A percentile compares a stretch with the other conserved stretches of the same genome.
These are phyloP conservation scores for Tylopilus orsonianus DNA, from an alignment of 1,284 basidiomycete species.

Conservation along the genomic window DNA sequence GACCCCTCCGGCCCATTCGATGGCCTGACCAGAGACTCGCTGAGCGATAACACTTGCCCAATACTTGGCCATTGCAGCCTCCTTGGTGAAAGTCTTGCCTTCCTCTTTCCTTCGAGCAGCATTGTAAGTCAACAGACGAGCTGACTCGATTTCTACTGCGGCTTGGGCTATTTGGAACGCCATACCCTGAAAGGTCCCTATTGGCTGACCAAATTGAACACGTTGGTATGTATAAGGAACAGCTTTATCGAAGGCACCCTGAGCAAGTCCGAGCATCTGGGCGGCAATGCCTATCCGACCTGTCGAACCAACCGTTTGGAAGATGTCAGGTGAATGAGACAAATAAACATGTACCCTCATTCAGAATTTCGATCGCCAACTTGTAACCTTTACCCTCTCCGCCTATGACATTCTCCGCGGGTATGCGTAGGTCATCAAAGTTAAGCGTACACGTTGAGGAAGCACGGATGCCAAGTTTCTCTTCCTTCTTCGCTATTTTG, in stretches of 20 bases:
- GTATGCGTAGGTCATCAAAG: slow-evolving; percentile 94
- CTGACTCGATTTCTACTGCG: slow-evolving; percentile 87
- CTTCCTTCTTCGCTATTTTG: slow-evolving; percentile 97
- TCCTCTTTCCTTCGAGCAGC: slow-evolving; percentile 94
- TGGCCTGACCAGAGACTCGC: slow-evolving; percentile 83
- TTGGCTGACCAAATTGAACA: slow-evolving; percentile 89
- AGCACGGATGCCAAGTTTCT: slow-evolving; percentile 96
- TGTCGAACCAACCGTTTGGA: slow-evolving; percentile 16
- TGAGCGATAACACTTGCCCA: slow-evolving; percentile 89
- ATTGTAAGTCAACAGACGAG: slow-evolving; percentile 94
- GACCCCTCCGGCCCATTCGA: slow-evolving; percentile 96
- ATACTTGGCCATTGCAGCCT: slow-evolving; percentile 97
- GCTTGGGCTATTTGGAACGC: slow-evolving; percentile 92
- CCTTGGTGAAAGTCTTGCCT: slow-evolving; percentile 83
- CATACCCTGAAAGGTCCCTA: slow-evolving; percentile 96
- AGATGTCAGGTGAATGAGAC: not conserved
- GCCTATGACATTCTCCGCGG: slow-evolving; percentile 92
- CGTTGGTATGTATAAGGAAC: slow-evolving; percentile 94
- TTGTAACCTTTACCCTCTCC: slow-evolving; percentile 96
- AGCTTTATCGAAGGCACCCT: slow-evolving; percentile 93
- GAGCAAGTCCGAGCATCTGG: slow-evolving; percentile 95
- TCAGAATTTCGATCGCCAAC: slow-evolving; percentile 96
- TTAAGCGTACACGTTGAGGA: slow-evolving; percentile 97
- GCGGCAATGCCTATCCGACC: slow-evolving; percentile 96
- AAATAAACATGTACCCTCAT: slow-evolving; percentile 63